A percentile compares a stretch with the other conserved stretches of the same genome.
These are phyloP conservation scores for Grosmannia clavigera DNA, from an alignment of 2,329 filamentous ascomycete genomes.

Conservation along the genomic window DNA sequence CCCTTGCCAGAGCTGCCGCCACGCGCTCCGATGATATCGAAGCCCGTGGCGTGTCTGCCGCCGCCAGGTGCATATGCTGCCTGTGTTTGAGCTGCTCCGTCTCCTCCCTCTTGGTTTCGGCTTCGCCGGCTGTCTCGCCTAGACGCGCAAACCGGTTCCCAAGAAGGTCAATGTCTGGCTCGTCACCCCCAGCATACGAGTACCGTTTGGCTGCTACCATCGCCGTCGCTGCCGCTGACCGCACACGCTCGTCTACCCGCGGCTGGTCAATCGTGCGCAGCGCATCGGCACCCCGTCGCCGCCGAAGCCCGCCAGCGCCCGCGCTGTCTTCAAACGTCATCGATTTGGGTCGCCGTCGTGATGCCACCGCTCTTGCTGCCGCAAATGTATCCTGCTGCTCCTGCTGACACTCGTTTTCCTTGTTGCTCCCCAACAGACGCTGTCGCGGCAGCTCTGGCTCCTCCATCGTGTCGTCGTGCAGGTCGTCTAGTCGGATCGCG, in stretches of 20 bases:
- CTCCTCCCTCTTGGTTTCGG: neutral
- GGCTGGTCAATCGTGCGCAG: slow-evolving; percentile 5
- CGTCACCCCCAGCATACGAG: slow-evolving; percentile 16
- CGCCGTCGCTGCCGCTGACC: neutral
- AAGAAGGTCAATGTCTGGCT: slow-evolving; percentile 30
- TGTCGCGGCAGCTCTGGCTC: slow-evolving; percentile 6
- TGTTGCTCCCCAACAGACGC: slow-evolving; percentile 1
- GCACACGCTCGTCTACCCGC: neutral
- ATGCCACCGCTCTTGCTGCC: neutral
- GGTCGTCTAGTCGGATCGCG: slow-evolving; percentile 3
- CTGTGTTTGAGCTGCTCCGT: neutral
- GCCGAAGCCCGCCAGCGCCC: neutral
- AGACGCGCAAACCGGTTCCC: slow-evolving; percentile 32
- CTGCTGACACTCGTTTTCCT: neutral
- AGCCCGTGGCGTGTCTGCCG: slow-evolving; percentile 22
- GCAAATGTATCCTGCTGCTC: neutral
- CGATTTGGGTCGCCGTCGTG: neutral
- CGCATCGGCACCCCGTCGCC: slow-evolving; percentile 5
- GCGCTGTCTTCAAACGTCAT: neutral
- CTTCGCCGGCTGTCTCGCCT: slow-evolving; percentile 17
- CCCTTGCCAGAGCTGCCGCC: slow-evolving; percentile 40
- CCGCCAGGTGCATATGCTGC: neutral
- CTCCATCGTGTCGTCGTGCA: neutral
- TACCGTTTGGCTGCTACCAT: slow-evolving; percentile 11
- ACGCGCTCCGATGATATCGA: slow-evolving; percentile 36